Evolutionary conservation across 176 grass and related monocot genomes (phyloP), one percentile per base, ranked within the genome.

Genomic region (Alopecurus myosuroides): DNA sequence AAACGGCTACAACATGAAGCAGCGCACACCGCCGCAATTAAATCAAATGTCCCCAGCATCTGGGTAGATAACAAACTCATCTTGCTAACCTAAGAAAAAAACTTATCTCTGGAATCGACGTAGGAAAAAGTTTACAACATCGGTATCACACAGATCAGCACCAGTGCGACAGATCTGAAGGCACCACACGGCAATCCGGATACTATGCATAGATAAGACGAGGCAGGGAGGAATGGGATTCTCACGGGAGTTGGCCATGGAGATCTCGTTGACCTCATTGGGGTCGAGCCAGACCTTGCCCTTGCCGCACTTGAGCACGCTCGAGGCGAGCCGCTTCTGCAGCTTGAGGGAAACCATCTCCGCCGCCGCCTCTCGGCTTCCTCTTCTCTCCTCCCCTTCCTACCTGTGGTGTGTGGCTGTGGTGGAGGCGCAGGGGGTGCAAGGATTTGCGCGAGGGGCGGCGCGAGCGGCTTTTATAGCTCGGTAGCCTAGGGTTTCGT

Each of bases 281-380:
- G 91, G 91, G 80, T 93, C 91, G 17, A 93, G 85, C 91, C 88
- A 93, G 40, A 90, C 91, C 85, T 90, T 93, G 42, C 91, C 88
- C 78, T 90, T 93, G 20, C 91, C 88, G 57, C 91, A 93, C 85
- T 90, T 93, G 74, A 93, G 91, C 44, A 93, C 88, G 88, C 88
- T 88, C n/a, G 78, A 48, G 41, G 88, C 35, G 9, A 93, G 85
- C 48, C 88, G 81, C 91, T 93, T 93, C 88, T 93, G 85, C 30
- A 93, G 88, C 52, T 93, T 93, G 3, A 93, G 77, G 56, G 91
- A 86, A 51, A 93, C 88, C 91, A 93, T 88, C 64, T 44, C 84
- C 53, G 56, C 53, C 84, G 52, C 77, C n/a, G 40, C 51, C 70
- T 18, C 22, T 17, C 36, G 42, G 57, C 28, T 63, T 81, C 48